phyloP scores from a whole-genome alignment of 164 flowering plant genomes.

The Vitis rotundifolia region DNA sequence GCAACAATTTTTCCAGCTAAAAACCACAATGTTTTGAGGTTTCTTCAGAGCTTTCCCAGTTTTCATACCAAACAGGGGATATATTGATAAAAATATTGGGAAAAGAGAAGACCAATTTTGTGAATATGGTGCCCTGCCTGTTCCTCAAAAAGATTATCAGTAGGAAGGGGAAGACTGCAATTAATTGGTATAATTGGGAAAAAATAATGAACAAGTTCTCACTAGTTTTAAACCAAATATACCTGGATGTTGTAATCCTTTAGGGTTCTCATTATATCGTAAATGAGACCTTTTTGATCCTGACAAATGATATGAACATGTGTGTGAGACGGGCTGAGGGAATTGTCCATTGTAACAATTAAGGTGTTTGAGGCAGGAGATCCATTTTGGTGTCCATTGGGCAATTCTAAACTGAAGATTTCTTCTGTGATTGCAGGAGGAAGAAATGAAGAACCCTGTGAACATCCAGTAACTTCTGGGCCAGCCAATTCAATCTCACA shows the following conservation, averaged over 20 bases:
- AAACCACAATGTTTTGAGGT: too few species aligned
- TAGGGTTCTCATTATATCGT: constrained; percentile 76
- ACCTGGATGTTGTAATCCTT: constrained; percentile 87
- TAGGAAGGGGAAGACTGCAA: too few species aligned
- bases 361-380: constrained; percentile 25
- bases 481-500: background rate
- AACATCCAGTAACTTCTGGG: background rate
- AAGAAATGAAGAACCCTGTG: constrained; percentile 11
- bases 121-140: too few species aligned
- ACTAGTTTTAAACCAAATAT: background rate
- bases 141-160: too few species aligned
- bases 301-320: constrained; percentile 64
- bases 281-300: constrained; percentile 84
- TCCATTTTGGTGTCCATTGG: constrained; percentile 19
- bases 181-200: too few species aligned
- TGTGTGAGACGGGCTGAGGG: constrained; percentile 74
- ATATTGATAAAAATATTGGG: too few species aligned
- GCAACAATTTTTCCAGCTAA: too few species aligned
- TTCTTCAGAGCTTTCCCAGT: too few species aligned
- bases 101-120: too few species aligned
- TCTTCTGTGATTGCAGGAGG: background rate
- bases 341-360: constrained; percentile 64
- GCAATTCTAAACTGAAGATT: background rate
- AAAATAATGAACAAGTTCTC: too few species aligned
- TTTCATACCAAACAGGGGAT: too few species aligned